A percentile compares a stretch with the other conserved stretches of the same genome.
Conservation (phyloP, 2,329 filamentous ascomycete species). For the Colletotrichum sp. region DNA sequence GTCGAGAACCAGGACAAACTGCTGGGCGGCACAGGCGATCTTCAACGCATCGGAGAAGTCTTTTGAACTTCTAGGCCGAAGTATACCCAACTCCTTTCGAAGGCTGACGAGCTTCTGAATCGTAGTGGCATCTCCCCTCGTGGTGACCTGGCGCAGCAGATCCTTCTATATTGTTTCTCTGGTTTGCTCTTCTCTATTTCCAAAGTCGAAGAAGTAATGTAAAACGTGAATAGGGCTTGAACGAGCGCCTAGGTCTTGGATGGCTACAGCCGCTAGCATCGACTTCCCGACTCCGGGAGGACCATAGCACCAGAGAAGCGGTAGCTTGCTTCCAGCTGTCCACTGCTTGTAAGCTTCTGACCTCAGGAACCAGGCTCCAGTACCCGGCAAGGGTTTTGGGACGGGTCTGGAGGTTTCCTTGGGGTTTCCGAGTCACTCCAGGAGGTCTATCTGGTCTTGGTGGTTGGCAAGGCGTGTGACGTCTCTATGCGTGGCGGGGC, state of each 20-base stretch:
- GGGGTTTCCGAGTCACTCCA: not conserved
- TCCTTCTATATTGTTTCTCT: accelerated
- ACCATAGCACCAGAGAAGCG: not conserved
- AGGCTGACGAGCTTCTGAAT: not conserved
- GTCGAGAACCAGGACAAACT: not conserved
- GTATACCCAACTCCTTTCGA: not conserved
- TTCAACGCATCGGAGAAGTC: not conserved
- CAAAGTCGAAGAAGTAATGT: not conserved
- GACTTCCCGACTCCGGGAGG: not conserved
- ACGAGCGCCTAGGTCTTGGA: accelerated
- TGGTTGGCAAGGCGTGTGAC: not conserved
- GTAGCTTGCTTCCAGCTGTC: not conserved
- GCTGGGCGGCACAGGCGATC: not conserved
- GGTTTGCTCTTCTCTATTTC: not conserved
- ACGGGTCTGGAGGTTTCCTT: not conserved
- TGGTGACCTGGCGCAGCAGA: not conserved
- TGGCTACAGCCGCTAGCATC: not conserved
- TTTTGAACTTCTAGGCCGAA: accelerated
- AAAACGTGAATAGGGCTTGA: accelerated
- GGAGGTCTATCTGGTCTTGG: not conserved
- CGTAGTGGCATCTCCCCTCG: accelerated
- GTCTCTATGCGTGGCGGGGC: accelerated
- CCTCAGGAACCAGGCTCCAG: not conserved
- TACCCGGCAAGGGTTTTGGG: accelerated
- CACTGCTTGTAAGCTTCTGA: not conserved